phyloP scores from a whole-genome alignment of 306 rosid species.

The Argentina anserina region DNA sequence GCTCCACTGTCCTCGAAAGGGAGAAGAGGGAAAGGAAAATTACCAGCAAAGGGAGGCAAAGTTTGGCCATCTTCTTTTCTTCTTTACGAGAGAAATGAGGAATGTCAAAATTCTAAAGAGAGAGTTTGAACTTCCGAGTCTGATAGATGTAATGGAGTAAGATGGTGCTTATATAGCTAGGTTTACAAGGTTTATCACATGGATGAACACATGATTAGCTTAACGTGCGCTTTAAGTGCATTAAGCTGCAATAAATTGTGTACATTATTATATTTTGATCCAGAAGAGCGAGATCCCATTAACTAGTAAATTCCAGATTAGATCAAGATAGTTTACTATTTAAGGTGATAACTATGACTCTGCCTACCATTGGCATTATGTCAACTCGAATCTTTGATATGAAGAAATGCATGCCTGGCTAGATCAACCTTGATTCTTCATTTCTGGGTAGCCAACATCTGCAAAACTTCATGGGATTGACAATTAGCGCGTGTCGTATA shows the following conservation, averaged over 20 bases:
- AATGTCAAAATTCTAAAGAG: neutral
- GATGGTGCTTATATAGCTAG: slow-evolving; percentile 27
- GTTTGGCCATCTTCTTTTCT: slow-evolving; percentile 40
- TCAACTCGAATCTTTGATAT: neutral
- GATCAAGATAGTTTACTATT: slow-evolving; percentile 2
- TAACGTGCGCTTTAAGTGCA: slow-evolving; percentile 32
- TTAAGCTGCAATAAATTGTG: slow-evolving; percentile 3
- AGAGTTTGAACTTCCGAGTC: neutral
- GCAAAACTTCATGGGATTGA: slow-evolving; percentile 10
- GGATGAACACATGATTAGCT: slow-evolving; percentile 22
- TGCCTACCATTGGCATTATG: neutral
- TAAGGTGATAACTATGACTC: neutral
- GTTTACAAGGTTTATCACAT: neutral
- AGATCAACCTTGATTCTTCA: neutral
- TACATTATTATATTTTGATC: neutral
- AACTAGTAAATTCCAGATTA: neutral
- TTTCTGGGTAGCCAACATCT: slow-evolving; percentile 17
- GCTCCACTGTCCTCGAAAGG: slow-evolving; percentile 10
- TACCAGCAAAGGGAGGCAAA: slow-evolving; percentile 15
- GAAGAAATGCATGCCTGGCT: slow-evolving; percentile 12
- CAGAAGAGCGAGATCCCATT: neutral
- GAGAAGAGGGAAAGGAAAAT: slow-evolving; percentile 20
- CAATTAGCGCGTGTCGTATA: slow-evolving; percentile 8
- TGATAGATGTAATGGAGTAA: slow-evolving; percentile 2
- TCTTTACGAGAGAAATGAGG: neutral